These are phyloP conservation scores for Fusarium hainanense DNA, from an alignment of 2,329 filamentous ascomycete species.

Conservation along the genomic window DNA sequence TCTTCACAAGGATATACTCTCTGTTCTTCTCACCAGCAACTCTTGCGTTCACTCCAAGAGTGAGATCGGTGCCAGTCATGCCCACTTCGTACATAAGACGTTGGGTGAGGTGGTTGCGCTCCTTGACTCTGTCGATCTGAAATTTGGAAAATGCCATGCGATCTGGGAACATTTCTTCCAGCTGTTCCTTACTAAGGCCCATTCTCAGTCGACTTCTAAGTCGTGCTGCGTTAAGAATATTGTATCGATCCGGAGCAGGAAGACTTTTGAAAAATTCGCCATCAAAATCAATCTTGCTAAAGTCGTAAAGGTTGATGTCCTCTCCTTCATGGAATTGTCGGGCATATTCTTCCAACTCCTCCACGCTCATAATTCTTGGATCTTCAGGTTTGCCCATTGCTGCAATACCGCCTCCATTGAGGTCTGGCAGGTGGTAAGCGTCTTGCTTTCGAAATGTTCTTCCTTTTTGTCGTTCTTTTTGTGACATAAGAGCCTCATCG, in stretches of 20 bases:
- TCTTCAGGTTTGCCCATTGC: constrained; percentile 92
- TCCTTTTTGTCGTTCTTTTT: constrained; percentile 77
- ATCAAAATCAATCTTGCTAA: constrained; percentile 98
- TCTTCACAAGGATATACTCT: constrained; percentile 96
- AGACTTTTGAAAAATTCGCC: constrained; percentile 94
- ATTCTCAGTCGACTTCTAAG: constrained; percentile 89
- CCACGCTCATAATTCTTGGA: constrained; percentile 93
- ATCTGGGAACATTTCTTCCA: constrained; percentile 96
- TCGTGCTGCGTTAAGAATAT: constrained; percentile 94
- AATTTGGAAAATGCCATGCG: constrained; percentile 97
- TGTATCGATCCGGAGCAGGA: constrained; percentile 91
- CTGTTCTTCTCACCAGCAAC: constrained; percentile 87
- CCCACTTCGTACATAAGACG: constrained; percentile 93
- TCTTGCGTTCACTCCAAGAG: constrained; percentile 72
- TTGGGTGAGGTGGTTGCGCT: constrained; percentile 94
- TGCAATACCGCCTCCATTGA: constrained; percentile 80
- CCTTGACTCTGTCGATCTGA: constrained; percentile 92
- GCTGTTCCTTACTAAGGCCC: constrained; percentile 95
- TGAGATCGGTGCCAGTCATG: constrained; percentile 81
- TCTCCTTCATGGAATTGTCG: constrained; percentile 91
- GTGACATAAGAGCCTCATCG: constrained; percentile 86
- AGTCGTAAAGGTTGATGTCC: constrained; percentile 92
- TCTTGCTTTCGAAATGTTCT: constrained; percentile 91
- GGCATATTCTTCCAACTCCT: constrained; percentile 94
- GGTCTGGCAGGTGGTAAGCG: constrained; percentile 91